phyloP scores from a whole-genome alignment of 208 protist genomes.

The Angomonas ambiguus region DNA sequence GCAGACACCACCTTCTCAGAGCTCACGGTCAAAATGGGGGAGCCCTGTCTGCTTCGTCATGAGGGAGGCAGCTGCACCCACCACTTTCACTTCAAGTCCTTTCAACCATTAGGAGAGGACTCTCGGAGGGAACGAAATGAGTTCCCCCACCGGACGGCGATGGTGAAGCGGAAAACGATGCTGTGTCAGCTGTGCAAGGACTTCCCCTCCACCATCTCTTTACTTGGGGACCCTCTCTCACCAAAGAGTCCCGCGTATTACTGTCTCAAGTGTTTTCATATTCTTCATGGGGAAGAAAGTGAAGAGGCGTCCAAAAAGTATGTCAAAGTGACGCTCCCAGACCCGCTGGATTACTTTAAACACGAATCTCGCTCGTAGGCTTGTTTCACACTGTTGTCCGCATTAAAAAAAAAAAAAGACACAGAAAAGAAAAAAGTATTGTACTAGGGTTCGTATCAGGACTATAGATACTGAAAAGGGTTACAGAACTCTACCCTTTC shows the following conservation, averaged over 20 bases:
- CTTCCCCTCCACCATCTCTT: conserved; percentile 58
- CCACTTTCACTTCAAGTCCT: conserved; percentile 60
- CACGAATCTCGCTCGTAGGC: not conserved
- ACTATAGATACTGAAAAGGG: too few species aligned
- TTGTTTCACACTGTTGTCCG: not conserved
- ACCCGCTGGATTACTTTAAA: not conserved
- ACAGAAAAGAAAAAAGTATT: not conserved
- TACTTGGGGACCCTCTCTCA: conserved; percentile 61
- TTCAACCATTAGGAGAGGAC: conserved; percentile 32
- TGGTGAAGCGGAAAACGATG: conserved; percentile 26
- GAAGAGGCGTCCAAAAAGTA: conserved; percentile 40
- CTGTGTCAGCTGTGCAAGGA: conserved; percentile 55
- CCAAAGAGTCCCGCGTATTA: conserved; percentile 37
- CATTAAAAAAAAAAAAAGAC: not conserved
- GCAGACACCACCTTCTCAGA: conserved; percentile 63
- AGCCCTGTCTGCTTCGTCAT: conserved; percentile 64
- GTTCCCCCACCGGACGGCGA: conserved; percentile 59
- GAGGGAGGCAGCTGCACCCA: conserved; percentile 58
- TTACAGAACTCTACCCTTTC: not conserved
- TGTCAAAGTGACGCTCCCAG: conserved; percentile 20
- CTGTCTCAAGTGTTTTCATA: conserved; percentile 64
- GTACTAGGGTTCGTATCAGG: too few species aligned
- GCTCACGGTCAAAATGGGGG: conserved; percentile 54
- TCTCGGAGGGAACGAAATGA: conserved; percentile 25
- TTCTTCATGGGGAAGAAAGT: conserved; percentile 50